Evolutionary conservation across 2,329 filamentous ascomycete genomes (phyloP).

Genomic region (Stachybotrys chlorohalonatus): DNA sequence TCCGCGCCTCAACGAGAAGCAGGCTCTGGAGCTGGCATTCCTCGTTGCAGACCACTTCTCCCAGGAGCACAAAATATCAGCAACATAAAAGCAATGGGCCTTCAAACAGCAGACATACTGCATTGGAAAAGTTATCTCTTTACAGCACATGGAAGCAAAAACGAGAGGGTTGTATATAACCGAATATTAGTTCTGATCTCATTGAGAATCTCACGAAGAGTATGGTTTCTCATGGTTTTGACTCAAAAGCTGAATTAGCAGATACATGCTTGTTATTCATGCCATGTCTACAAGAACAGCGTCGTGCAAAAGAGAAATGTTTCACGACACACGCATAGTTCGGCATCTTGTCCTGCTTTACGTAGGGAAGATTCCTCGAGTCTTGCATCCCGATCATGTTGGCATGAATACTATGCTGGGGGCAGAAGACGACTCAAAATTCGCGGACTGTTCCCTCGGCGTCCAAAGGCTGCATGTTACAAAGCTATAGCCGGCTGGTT

Average conservation of each 20-base stretch:
- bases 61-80: conserved; percentile 15
- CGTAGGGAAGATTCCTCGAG: too few species aligned
- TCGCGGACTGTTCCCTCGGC: neutral
- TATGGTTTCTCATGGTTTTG: too few species aligned
- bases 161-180: neutral
- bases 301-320: too few species aligned
- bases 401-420: neutral
- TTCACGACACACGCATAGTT: too few species aligned
- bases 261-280: too few species aligned
- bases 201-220: neutral
- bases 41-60: conserved; percentile 76
- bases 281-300: too few species aligned
- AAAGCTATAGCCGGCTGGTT: neutral
- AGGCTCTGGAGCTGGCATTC: conserved; percentile 91
- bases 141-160: too few species aligned
- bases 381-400: too few species aligned
- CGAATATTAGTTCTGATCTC: neutral
- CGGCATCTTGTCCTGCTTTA: too few species aligned
- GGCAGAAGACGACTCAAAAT: neutral
- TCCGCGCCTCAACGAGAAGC: conserved; percentile 92
- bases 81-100: neutral
- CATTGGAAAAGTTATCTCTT: too few species aligned
- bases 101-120: too few species aligned
- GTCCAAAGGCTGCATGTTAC: neutral
- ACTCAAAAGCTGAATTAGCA: too few species aligned